Conservation (phyloP, 1,284 basidiomycete genomes). For the Moesziomyces parantarcticus region DNA sequence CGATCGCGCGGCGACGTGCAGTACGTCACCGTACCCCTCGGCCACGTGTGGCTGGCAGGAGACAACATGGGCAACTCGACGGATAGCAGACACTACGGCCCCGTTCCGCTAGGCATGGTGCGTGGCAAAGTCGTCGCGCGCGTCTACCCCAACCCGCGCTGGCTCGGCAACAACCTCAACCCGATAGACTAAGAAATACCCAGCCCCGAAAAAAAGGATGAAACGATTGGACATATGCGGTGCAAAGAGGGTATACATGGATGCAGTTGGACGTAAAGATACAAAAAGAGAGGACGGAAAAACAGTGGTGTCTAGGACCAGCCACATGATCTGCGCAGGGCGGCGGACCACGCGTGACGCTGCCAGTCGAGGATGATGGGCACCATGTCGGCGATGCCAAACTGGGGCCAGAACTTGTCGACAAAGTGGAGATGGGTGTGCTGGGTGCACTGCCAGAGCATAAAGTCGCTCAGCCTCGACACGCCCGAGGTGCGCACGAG, state of each 20-base stretch:
- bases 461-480: constrained; percentile 86
- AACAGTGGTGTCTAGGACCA: constrained; percentile 4
- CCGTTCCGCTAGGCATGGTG: constrained; percentile 85
- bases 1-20: constrained; percentile 39
- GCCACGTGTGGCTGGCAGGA: constrained; percentile 83
- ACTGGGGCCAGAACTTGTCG: constrained; percentile 92
- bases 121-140: constrained; percentile 80
- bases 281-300: not conserved
- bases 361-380: constrained; percentile 88
- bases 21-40: constrained; percentile 42
- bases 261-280: not conserved
- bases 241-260: not conserved
- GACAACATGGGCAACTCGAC: constrained; percentile 86
- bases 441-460: constrained; percentile 89
- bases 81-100: constrained; percentile 90
- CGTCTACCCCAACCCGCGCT: constrained; percentile 52
- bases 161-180: constrained; percentile 26
- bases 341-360: constrained; percentile 65
- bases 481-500: constrained; percentile 93
- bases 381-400: constrained; percentile 85
- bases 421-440: constrained; percentile 91
- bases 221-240: not conserved
- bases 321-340: constrained; percentile 23
- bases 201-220: no score
- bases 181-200: constrained; percentile 12